These are phyloP conservation scores for Tubosaeta sp. DNA, from an alignment of 768 basidiomycete genomes.

Conservation along the genomic window DNA sequence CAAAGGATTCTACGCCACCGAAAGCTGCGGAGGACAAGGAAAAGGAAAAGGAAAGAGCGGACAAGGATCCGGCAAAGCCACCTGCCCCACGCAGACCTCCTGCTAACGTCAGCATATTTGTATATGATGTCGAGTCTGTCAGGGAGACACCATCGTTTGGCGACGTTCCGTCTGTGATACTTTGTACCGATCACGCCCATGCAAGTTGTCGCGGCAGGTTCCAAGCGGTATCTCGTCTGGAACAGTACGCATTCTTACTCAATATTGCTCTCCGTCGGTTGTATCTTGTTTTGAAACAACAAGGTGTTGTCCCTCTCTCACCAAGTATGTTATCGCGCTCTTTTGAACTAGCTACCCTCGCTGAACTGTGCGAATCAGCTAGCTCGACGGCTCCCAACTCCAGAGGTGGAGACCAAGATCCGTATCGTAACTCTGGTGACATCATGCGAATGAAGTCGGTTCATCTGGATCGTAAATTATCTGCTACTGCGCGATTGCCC, in stretches of 20 bases:
- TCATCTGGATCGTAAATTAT: slow-evolving; percentile 92
- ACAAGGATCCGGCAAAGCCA: slow-evolving; percentile 51
- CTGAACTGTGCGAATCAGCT: slow-evolving; percentile 18
- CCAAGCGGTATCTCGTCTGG: slow-evolving; percentile 86
- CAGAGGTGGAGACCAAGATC: slow-evolving; percentile 51
- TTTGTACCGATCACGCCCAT: slow-evolving; percentile 76
- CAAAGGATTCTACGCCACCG: slow-evolving; percentile 51
- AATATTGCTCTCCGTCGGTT: slow-evolving; percentile 92
- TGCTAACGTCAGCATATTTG: slow-evolving; percentile 75
- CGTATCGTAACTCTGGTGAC: slow-evolving; percentile 83
- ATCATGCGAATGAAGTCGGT: slow-evolving; percentile 95
- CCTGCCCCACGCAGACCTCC: slow-evolving; percentile 69
- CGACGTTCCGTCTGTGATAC: slow-evolving; percentile 65
- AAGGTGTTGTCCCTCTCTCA: slow-evolving; percentile 83
- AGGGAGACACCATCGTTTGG: slow-evolving; percentile 69
- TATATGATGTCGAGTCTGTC: slow-evolving; percentile 68
- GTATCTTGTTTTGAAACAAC: slow-evolving; percentile 81
- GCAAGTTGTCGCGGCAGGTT: slow-evolving; percentile 69
- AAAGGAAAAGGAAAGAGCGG: slow-evolving; percentile 37
- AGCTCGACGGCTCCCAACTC: slow-evolving; percentile 31
- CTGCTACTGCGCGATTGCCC: slow-evolving; percentile 86
- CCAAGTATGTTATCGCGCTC: slow-evolving; percentile 48
- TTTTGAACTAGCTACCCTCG: slow-evolving; percentile 3
- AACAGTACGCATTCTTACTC: slow-evolving; percentile 95
- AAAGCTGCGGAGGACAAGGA: slow-evolving; percentile 50